Base-by-base conservation (phyloP, 495 filamentous ascomycete species). In the Aspergillus sclerotiicarbonarius region DNA sequence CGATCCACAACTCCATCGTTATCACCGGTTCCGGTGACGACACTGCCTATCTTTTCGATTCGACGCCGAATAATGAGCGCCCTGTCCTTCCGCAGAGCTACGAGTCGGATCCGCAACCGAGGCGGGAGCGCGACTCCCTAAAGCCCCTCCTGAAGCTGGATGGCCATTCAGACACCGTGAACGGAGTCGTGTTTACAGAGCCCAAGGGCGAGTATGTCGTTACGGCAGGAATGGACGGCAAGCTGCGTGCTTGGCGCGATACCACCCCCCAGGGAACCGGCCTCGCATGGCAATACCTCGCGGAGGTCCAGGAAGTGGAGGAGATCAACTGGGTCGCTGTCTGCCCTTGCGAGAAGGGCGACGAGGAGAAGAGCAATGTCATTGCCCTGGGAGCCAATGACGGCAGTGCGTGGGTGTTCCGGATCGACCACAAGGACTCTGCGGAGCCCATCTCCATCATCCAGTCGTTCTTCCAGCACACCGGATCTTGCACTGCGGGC, bases 371-470 rank as follows among this genome's bases (percentile, higher is more conserved):
- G 67, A 82, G 85, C 21, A 95, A 97, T 71, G 85, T 89, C n/a
- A 66, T 99, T 60, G 95, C 95, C 0, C 71, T 98, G 19, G 95
- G 95, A 37, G 91, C 91, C 39, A 88, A 81, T n/a, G 93, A 99
- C 69, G 95, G 95, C 45, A 89, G 84, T 48, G 90, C 96, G 6
- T 99, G 95, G 95, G 88, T 99, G 6, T 94, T 97, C 74, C 86
- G 83, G 7, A 80, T 98, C 66, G 88, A 95, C 63, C 71, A 81
- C 18, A 73, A 76, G 8, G 84, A 90, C 61, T 51, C 77, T 68
- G 72, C 73, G 61, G 81, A 78, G 46, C 82, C 82, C 4, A 79
- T 98, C 57, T 84, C 86, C 48, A 92, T 98, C 68, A 80, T 93
- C 19, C 91, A 97, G 73, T 84, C 86, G 43, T 95, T 92, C 76